Evolutionary conservation across 2,329 filamentous ascomycete species (phyloP).

Genomic region (Sclerotinia minor): DNA sequence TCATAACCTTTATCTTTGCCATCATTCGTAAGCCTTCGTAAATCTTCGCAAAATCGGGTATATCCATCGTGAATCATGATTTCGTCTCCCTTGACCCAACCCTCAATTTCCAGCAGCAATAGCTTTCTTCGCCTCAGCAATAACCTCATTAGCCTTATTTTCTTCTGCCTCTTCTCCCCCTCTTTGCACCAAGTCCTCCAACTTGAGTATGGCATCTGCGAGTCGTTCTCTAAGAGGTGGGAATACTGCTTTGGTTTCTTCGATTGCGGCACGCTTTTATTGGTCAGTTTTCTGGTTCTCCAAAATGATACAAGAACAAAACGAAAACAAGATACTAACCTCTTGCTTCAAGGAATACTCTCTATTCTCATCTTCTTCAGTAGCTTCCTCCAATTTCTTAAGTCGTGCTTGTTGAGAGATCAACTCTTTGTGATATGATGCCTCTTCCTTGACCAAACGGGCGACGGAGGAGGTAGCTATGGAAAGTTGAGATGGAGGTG

Average conservation of each 20-base stretch:
- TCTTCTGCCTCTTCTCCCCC: conserved; percentile 52
- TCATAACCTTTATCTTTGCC: neutral
- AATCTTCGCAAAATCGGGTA: conserved; percentile 13
- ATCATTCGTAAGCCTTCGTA: neutral
- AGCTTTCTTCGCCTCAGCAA: conserved; percentile 51
- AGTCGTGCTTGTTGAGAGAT: conserved; percentile 71
- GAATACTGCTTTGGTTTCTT: conserved; percentile 85
- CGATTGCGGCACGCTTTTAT: conserved; percentile 55
- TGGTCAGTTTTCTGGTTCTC: neutral
- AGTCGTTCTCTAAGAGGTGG: conserved; percentile 71
- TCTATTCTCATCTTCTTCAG: conserved; percentile 68
- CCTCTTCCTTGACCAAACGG: conserved; percentile 88
- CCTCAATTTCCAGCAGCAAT: conserved; percentile 50
- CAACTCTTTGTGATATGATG: conserved; percentile 85
- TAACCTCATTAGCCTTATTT: conserved; percentile 51
- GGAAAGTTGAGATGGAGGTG: conserved; percentile 70
- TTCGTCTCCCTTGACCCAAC: conserved; percentile 8
- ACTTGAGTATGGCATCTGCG: conserved; percentile 65
- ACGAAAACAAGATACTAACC: conserved; percentile 51
- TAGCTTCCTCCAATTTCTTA: conserved; percentile 53
- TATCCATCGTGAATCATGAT: conserved; percentile 20
- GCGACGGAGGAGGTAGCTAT: conserved; percentile 79
- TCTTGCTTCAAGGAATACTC: conserved; percentile 83
- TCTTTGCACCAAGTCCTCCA: conserved; percentile 73
- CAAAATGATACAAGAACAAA: neutral